phyloP scores from a whole-genome alignment of 805 yeast genomes.

The Cyberlindnera mycetangii region DNA sequence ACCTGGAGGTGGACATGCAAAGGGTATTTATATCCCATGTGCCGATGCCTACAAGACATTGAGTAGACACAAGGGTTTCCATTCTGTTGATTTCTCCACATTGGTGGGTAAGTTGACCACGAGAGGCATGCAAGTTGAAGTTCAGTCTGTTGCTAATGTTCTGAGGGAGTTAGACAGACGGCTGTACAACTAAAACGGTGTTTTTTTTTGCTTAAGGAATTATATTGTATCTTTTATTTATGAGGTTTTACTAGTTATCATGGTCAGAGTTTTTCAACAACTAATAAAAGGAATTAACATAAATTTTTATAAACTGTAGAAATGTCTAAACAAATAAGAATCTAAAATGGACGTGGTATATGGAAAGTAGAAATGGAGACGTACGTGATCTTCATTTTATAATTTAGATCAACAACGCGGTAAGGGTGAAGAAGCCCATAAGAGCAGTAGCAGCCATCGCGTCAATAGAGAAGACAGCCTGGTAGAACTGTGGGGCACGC shows the following conservation, averaged over 20 bases:
- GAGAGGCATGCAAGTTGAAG: slow-evolving; percentile 87
- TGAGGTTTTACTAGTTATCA: background rate
- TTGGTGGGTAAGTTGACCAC: slow-evolving; percentile 75
- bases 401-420: slow-evolving; percentile 6
- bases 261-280: no score
- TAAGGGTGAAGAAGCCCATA: slow-evolving; percentile 1
- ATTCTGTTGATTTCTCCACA: slow-evolving; percentile 67
- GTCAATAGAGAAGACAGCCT: slow-evolving; percentile 13
- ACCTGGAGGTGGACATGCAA: slow-evolving; percentile 18
- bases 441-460: slow-evolving; percentile 13
- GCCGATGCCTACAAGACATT: slow-evolving; percentile 88
- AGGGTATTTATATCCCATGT: slow-evolving; percentile 72
- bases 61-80: slow-evolving; percentile 76
- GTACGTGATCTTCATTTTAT: background rate
- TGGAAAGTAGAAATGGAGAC: background rate
- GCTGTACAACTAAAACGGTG: slow-evolving; percentile 20
- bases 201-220: background rate
- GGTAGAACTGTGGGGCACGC: slow-evolving; percentile 21
- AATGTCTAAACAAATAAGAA: no score
- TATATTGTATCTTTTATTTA: background rate
- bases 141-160: slow-evolving; percentile 84
- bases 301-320: no score
- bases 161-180: slow-evolving; percentile 73
- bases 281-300: no score
- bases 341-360: background rate